Percentiles rank a stretch among this genome's conserved stretches.
phyloP scores from a whole-genome alignment of 805 yeast species.

The Candida maris region DNA sequence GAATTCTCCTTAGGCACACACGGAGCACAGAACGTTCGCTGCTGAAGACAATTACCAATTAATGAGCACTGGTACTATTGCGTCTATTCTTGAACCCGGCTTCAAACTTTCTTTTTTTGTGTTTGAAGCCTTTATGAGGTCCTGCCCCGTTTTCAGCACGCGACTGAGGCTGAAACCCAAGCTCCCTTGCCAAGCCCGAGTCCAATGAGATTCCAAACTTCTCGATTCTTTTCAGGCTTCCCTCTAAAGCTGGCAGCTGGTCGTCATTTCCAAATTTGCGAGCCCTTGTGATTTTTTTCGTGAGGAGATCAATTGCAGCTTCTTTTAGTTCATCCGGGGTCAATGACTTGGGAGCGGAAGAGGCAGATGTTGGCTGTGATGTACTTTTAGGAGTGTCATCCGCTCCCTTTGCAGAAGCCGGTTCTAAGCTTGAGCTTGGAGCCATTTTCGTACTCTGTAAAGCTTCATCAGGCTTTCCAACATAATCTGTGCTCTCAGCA shows the following conservation, averaged over 20 bases:
- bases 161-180: slow-evolving; percentile 43
- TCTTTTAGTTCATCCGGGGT: slow-evolving; percentile 69
- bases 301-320: slow-evolving; percentile 63
- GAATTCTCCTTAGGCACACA: too few species aligned
- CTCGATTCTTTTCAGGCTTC: slow-evolving; percentile 65
- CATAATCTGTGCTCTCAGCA: not conserved
- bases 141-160: slow-evolving; percentile 3
- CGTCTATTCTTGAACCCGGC: slow-evolving; percentile 1
- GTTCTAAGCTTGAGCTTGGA: slow-evolving; percentile 9
- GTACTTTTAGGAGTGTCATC: slow-evolving; percentile 11
- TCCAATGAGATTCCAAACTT: slow-evolving; percentile 78
- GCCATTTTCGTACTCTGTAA: not conserved
- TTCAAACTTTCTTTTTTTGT: not conserved
- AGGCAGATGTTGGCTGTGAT: slow-evolving; percentile 7
- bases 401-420: slow-evolving; percentile 9
- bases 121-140: slow-evolving; percentile 5
- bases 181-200: slow-evolving; percentile 62
- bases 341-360: slow-evolving; percentile 27
- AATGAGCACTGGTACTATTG: too few species aligned
- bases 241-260: slow-evolving; percentile 48
- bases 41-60: too few species aligned
- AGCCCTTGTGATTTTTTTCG: slow-evolving; percentile 66
- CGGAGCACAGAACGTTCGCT: too few species aligned
- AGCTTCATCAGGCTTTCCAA: not conserved
- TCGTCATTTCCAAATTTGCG: slow-evolving; percentile 72